Percentiles rank a stretch among this genome's conserved stretches.
These are phyloP conservation scores for Corylus heterophylla DNA, from an alignment of 306 rosid genomes.

Conservation along the genomic window DNA sequence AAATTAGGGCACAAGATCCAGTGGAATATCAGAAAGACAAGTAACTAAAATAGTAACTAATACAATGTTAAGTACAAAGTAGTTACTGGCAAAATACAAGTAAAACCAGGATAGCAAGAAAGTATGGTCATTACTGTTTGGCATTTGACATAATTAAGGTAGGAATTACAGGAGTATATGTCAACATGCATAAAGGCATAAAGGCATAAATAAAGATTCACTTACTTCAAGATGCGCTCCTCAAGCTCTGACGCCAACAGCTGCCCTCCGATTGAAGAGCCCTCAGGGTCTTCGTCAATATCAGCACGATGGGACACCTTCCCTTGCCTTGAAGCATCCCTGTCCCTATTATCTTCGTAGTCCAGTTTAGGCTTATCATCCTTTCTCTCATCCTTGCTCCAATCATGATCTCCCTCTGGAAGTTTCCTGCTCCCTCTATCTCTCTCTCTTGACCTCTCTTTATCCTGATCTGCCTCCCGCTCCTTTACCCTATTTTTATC, in stretches of 20 bases:
- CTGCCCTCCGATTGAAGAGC: conserved; percentile 30
- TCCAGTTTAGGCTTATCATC: conserved; percentile 40
- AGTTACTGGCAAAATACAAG: not conserved
- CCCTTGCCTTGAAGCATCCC: conserved; percentile 45
- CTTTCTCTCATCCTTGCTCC: conserved; percentile 41
- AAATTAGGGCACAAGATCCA: not conserved
- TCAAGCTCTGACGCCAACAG: conserved; percentile 53
- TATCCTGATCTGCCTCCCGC: conserved; percentile 2
- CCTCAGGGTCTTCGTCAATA: conserved; percentile 42
- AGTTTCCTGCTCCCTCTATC: not conserved
- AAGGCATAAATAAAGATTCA: conserved; percentile 1
- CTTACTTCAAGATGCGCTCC: conserved; percentile 74
- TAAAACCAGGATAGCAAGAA: not conserved
- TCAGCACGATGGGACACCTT: conserved; percentile 34
- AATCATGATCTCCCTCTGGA: conserved; percentile 25
- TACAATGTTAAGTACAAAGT: not conserved
- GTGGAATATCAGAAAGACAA: not conserved
- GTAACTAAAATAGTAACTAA: not conserved
- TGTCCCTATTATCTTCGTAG: conserved; percentile 49
- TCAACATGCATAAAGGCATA: not conserved
- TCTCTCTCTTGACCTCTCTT: conserved; percentile 37
- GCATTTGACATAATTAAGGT: not conserved
- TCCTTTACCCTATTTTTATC: conserved; percentile 28
- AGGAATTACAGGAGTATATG: not conserved
- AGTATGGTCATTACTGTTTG: not conserved